Evolutionary conservation across 1,284 basidiomycete genomes (phyloP), one percentile per base, ranked within the genome.

Genomic region (Ceratobasidium sp.): DNA sequence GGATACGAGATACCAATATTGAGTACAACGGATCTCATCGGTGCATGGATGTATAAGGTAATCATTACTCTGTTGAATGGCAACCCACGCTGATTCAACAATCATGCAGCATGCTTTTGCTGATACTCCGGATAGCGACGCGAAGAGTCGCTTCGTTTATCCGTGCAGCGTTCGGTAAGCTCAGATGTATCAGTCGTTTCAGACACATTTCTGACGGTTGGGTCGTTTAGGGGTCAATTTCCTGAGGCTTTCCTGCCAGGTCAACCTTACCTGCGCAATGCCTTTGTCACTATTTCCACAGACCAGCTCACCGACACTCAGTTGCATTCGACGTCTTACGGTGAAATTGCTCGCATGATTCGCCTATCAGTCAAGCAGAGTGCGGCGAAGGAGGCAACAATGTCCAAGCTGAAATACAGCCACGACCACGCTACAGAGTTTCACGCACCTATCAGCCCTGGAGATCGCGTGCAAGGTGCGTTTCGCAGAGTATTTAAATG

Each of bases 41-140:
- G 31, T 6, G 68, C 68, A 13, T 73, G 68, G 68, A 4, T 73
- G 3, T 73, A 73, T 42, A 73, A 73, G 68, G 68, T 73, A 11
- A 61, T 54, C 11, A 3, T n/a, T 7, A 13, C n/a, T n/a, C 31
- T 28, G n/a, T 33, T 23, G 20, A 60, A 3, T 33, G 47, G 17
- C 28, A 31, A 3, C 26, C n/a, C 11, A 54, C 31, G 42, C 26
- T 15, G 4, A 31, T 4, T 35, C 28, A 31, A 69, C n/a, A 37
- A 33, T 7, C 28, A 58, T 47, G 49, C 35, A 73, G 68, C 54
- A 73, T 61, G 56, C 56, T 15, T 49, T 61, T 13, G 54, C 37
- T 10, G 54, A 73, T 37, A 26, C 11, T 17, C 37, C 31, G 26
- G 26, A 60, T 33, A n/a, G 10, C 37, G 68, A 60, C 42, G 35